Conservation (phyloP, 495 filamentous ascomycete species). For the Tuber brumale region DNA sequence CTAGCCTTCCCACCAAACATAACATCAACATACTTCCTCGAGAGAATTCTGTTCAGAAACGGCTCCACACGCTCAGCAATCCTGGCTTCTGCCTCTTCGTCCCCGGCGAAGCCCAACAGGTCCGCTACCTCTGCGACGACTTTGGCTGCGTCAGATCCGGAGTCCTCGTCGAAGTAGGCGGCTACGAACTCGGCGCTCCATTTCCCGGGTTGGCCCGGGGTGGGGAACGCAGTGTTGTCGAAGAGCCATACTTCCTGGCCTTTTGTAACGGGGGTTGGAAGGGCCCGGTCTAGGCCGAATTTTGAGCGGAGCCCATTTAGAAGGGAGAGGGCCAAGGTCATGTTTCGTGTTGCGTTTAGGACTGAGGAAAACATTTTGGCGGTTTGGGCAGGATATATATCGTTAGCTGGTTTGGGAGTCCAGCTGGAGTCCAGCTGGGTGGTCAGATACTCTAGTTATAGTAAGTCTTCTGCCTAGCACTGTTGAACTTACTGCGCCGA, state of each 20-base stretch:
- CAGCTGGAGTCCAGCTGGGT: not conserved
- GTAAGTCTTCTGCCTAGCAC: not conserved
- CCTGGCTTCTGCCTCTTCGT: conserved; percentile 54
- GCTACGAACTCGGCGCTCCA: conserved; percentile 79
- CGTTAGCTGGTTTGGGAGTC: not conserved
- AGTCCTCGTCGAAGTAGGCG: conserved; percentile 67
- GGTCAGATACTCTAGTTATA: not conserved
- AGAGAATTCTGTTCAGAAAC: conserved; percentile 68
- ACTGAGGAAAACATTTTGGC: not conserved
- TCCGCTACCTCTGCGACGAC: conserved; percentile 65
- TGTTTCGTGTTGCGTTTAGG: not conserved
- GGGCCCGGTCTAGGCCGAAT: conserved; percentile 11
- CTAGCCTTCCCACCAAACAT: conserved; percentile 44
- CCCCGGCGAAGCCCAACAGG: conserved; percentile 59
- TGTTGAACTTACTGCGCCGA: not conserved
- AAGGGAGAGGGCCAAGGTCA: not conserved
- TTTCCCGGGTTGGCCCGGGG: conserved; percentile 39
- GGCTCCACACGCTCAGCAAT: conserved; percentile 67
- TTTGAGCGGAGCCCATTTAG: conserved; percentile 23
- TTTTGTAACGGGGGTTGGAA: conserved; percentile 21
- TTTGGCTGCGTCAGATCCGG: conserved; percentile 58
- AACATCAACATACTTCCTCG: conserved; percentile 58
- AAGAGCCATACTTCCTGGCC: conserved; percentile 75
- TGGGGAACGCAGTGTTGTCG: conserved; percentile 78
- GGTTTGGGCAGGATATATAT: not conserved